These are phyloP conservation scores for Lachnellula subtilissima DNA, from an alignment of 2,329 filamentous ascomycete genomes.

Conservation along the genomic window DNA sequence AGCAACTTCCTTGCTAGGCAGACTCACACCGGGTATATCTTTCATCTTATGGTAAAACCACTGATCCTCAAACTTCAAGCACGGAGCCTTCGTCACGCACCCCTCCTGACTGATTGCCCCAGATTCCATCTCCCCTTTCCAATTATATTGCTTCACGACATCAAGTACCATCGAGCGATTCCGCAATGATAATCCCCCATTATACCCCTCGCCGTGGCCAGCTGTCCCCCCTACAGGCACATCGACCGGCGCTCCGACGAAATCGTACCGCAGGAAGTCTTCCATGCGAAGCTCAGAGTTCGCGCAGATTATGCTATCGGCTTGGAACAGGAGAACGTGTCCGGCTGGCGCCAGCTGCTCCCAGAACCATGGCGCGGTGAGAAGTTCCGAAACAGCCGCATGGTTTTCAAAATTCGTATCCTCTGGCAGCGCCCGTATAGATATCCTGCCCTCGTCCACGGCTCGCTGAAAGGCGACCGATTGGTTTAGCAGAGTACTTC, in stretches of 20 bases:
- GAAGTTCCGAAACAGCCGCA: slow-evolving; percentile 28
- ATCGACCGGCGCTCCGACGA: slow-evolving; percentile 29
- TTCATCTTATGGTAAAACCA: slow-evolving; percentile 26
- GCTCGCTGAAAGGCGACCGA: slow-evolving; percentile 33
- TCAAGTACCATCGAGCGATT: slow-evolving; percentile 30
- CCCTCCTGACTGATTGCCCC: slow-evolving; percentile 16
- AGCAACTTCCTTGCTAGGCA: slow-evolving; percentile 22
- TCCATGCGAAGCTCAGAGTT: slow-evolving; percentile 22
- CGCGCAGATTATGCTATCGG: slow-evolving; percentile 27
- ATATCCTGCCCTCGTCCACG: slow-evolving; percentile 28
- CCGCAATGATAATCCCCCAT: slow-evolving; percentile 33
- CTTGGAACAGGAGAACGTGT: slow-evolving; percentile 28
- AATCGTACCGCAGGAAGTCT: slow-evolving; percentile 29
- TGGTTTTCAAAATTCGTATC: slow-evolving; percentile 30
- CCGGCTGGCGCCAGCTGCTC: slow-evolving; percentile 25
- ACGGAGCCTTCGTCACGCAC: slow-evolving; percentile 19
- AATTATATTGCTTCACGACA: slow-evolving; percentile 11
- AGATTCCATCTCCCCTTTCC: slow-evolving; percentile 4
- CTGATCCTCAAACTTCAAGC: slow-evolving; percentile 19
- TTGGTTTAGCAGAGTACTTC: slow-evolving; percentile 11
- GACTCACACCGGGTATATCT: slow-evolving; percentile 8
- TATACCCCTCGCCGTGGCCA: slow-evolving; percentile 21
- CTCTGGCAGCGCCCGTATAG: slow-evolving; percentile 33
- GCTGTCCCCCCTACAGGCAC: slow-evolving; percentile 2
- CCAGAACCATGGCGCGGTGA: slow-evolving; percentile 25